phyloP scores from a whole-genome alignment of 2,329 filamentous ascomycete genomes.

The Talaromyces sp. region DNA sequence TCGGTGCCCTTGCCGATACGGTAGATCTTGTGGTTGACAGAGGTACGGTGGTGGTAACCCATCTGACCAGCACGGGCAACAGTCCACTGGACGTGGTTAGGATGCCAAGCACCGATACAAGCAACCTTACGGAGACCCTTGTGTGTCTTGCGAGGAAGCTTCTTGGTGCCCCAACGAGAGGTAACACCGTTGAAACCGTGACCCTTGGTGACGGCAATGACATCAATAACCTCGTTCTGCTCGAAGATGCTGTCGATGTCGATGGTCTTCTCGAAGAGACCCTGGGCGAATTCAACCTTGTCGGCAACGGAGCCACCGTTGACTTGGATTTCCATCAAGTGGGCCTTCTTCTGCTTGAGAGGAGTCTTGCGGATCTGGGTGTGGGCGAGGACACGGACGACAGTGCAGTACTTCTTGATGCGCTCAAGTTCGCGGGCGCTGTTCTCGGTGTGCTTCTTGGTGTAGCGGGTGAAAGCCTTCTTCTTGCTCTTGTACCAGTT shows the following conservation, averaged over 20 bases:
- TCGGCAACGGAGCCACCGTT: constrained; percentile 94
- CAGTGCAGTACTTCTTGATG: constrained; percentile 99
- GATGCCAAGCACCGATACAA: constrained; percentile 99
- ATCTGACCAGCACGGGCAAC: constrained; percentile 99
- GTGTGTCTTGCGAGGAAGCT: constrained; percentile 99
- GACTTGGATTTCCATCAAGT: constrained; percentile 99
- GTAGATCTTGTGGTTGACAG: constrained; percentile 99
- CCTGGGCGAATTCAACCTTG: constrained; percentile 94
- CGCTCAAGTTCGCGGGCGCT: constrained; percentile 96
- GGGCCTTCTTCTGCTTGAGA: constrained; percentile 99
- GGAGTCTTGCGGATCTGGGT: constrained; percentile 99
- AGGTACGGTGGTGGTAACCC: constrained; percentile 99
- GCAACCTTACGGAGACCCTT: constrained; percentile 99
- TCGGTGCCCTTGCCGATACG: constrained; percentile 90
- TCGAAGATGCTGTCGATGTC: constrained; percentile 93
- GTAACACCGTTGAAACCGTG: constrained; percentile 98
- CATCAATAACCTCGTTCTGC: constrained; percentile 99
- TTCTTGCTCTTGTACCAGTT: constrained; percentile 99
- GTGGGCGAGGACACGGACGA: constrained; percentile 98
- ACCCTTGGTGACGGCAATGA: constrained; percentile 99
- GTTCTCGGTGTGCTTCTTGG: constrained; percentile 98
- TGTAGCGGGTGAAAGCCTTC: constrained; percentile 99
- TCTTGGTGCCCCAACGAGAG: constrained; percentile 98
- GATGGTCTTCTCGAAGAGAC: constrained; percentile 98
- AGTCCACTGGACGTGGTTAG: constrained; percentile 99